Evolutionary conservation across 129 eudicot genomes (phyloP), one percentile per base, ranked within the genome.

Genomic region (Escallonia rubra): DNA sequence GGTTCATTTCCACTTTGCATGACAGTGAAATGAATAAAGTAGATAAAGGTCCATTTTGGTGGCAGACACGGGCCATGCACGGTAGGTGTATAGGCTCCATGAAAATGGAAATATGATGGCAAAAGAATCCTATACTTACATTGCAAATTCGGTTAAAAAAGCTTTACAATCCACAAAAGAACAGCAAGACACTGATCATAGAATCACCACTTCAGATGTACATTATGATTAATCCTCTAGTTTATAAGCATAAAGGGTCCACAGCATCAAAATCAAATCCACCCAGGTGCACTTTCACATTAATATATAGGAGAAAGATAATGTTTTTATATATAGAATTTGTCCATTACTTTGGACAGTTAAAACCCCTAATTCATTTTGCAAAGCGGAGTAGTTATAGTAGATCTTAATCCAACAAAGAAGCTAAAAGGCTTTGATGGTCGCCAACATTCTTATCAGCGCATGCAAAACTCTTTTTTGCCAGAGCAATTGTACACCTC

Each of bases 11-110:
- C 46, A 41, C 39, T 64, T 47, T 48, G 13, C 46, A 46, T 48
- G 45, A 64, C 44, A 64, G 6, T 10, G 44, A 23, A 64, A 64
- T 23, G 68, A 23, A 64, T 23, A 23, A 23, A 23, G 43, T 10
- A 46, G 13, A 15, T 74, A 69, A 77, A 70, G 75, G 84, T 23
- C 61, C 72, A 64, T 67, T 83, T 79, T 49, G 73, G 70, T 83
- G 90, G 95, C 85, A 83, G 95, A 81, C 94, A 83, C 72, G 64
- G 79, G 72, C 78, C 82, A 80, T 87, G 81, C 75, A 83, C 70
- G 81, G 85, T 81, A 76, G 85, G 82, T 79, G 64, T 82, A 52
- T 63, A 23, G 34, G 34, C 71, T 78, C 67, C 65, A 63, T 67
- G n/a, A 83, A 72, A 83, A 61, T 63, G 14, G 65, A 66, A 64